These are phyloP conservation scores for Coemansia sp. DNA, from an alignment of 192 early-diverging fungal species.

Conservation along the genomic window DNA sequence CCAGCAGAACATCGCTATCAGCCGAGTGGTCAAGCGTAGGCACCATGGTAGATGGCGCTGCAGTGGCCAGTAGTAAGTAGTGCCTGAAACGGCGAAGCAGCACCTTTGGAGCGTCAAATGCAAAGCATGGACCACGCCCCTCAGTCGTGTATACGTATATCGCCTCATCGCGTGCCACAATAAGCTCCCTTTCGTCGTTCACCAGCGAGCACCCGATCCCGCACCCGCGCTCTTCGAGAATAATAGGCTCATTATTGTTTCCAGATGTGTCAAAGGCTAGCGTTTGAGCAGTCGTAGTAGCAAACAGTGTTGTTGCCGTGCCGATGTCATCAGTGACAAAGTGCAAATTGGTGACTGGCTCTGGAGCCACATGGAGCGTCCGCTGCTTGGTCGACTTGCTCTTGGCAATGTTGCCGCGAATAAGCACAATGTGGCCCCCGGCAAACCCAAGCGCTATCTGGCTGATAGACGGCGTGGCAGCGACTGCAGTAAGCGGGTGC, in stretches of 20 bases:
- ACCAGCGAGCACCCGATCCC: constrained; percentile 70
- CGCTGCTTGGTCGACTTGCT: constrained; percentile 74
- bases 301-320: constrained; percentile 25
- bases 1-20: constrained; percentile 54
- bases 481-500: constrained; percentile 44
- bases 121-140: constrained; percentile 89
- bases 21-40: constrained; percentile 1
- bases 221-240: constrained; percentile 81
- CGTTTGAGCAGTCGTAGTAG: constrained; percentile 32
- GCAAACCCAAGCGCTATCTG: constrained; percentile 91
- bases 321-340: constrained; percentile 16
- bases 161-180: constrained; percentile 82
- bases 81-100: constrained; percentile 27
- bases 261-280: constrained; percentile 45
- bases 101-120: constrained; percentile 66
- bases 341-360: constrained; percentile 74
- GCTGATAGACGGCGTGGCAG: constrained; percentile 59
- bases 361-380: constrained; percentile 77
- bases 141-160: constrained; percentile 88
- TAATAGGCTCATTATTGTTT: constrained; percentile 27
- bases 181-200: constrained; percentile 72
- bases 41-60: constrained; percentile 30
- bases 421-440: constrained; percentile 83
- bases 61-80: constrained; percentile 32
- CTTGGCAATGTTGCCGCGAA: constrained; percentile 75